Conservation (phyloP, 257 asterid species). For the Fraxinus cuspidata region DNA sequence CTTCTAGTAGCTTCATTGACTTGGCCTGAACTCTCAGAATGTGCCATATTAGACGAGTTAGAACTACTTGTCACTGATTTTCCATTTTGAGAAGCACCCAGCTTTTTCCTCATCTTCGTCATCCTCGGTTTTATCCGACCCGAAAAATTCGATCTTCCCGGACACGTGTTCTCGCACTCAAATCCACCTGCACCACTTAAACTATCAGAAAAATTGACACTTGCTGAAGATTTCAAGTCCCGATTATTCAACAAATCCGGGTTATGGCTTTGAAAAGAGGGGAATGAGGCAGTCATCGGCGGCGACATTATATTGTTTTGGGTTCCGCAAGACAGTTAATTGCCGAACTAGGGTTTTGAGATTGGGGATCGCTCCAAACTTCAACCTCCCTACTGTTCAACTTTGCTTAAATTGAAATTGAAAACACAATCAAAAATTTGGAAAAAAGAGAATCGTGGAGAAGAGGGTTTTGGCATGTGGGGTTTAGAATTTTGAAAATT, state of each 20-base stretch:
- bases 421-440: not conserved
- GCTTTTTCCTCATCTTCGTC: conserved; percentile 50
- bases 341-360: conserved; percentile 23
- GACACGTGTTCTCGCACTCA: conserved; percentile 29
- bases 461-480: not conserved
- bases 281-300: conserved; percentile 26
- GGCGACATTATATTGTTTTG: conserved; percentile 37
- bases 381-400: not conserved
- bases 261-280: conserved; percentile 34
- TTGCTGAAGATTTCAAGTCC: conserved; percentile 21
- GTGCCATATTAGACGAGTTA: conserved; percentile 3
- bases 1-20: not conserved
- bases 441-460: not conserved
- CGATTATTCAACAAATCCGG: conserved; percentile 23
- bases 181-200: conserved; percentile 35
- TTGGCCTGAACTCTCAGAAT: not conserved
- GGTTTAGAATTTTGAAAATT: not conserved
- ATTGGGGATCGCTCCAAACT: not conserved
- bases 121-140: conserved; percentile 60
- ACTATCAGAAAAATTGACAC: conserved; percentile 30
- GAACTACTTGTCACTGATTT: conserved; percentile 30
- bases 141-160: conserved; percentile 33
- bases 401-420: not conserved
- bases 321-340: conserved; percentile 7
- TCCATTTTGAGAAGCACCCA: conserved; percentile 27